These are phyloP conservation scores for Cryptococcus depauperatus DNA, from an alignment of 1,284 basidiomycete genomes.

Conservation along the genomic window DNA sequence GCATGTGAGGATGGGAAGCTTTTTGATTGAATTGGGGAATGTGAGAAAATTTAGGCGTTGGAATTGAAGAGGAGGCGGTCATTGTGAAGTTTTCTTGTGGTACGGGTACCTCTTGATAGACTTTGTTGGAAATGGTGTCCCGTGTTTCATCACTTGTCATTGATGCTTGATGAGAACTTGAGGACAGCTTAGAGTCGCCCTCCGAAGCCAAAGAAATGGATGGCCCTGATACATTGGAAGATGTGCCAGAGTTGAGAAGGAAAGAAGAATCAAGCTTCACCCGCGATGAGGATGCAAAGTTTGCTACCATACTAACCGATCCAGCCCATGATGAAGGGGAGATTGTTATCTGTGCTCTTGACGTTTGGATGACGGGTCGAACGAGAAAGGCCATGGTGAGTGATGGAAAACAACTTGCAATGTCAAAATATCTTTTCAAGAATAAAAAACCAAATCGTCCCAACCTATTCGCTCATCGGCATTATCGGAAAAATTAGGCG, in stretches of 20 bases:
- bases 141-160: too few relatives aligned
- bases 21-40: conserved; percentile 3
- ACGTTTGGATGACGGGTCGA: too few relatives aligned
- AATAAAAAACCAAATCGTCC: too few relatives aligned
- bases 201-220: background rate
- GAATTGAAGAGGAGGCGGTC: background rate
- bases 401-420: too few relatives aligned
- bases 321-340: background rate
- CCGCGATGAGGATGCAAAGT: conserved; percentile 13
- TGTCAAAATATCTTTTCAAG: too few relatives aligned
- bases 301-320: background rate
- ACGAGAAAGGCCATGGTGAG: too few relatives aligned
- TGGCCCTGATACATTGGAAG: background rate
- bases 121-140: too few relatives aligned
- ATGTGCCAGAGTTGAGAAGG: conserved; percentile 5
- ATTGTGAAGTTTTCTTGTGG: too few relatives aligned
- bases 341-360: too few relatives aligned
- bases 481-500: too few relatives aligned
- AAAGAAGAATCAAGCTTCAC: conserved; percentile 7
- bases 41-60: background rate
- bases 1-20: background rate
- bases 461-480: too few relatives aligned
- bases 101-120: too few relatives aligned
- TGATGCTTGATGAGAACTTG: conserved; percentile 2
- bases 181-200: background rate